Percentiles rank a stretch among this genome's conserved stretches.
Evolutionary conservation across 257 asterid genomes (phyloP).

Genomic region (Schizonepeta tenuifolia): DNA sequence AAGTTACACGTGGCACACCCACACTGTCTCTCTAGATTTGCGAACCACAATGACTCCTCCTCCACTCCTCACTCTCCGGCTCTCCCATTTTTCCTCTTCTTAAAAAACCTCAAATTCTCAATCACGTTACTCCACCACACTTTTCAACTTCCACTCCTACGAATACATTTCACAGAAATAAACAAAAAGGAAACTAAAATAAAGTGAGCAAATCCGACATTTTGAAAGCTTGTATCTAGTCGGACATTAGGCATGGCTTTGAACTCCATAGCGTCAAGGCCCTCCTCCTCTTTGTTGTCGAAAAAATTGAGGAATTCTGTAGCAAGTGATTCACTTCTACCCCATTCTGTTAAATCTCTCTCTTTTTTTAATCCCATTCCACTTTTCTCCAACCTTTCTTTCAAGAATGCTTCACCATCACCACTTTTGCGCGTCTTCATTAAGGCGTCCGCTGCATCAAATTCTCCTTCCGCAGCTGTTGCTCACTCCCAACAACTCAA

Average conservation of each 20-base stretch:
- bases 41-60: slow-evolving; percentile 22
- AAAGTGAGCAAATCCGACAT: not conserved
- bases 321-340: slow-evolving; percentile 25
- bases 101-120: slow-evolving; percentile 26
- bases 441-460: slow-evolving; percentile 56
- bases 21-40: slow-evolving; percentile 30
- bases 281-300: slow-evolving; percentile 33
- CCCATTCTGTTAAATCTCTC: slow-evolving; percentile 35
- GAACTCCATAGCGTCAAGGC: slow-evolving; percentile 44
- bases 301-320: slow-evolving; percentile 33
- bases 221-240: not conserved
- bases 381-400: slow-evolving; percentile 38
- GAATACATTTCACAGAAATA: not conserved
- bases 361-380: slow-evolving; percentile 44
- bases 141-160: not conserved
- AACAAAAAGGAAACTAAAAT: not conserved
- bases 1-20: slow-evolving; percentile 42
- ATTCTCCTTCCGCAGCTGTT: slow-evolving; percentile 56
- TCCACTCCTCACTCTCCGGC: too few relatives aligned
- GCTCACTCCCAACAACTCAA: slow-evolving; percentile 62
- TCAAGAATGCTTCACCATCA: slow-evolving; percentile 33
- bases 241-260: slow-evolving; percentile 40
- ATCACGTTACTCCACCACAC: not conserved
- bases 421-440: slow-evolving; percentile 33
- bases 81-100: slow-evolving; percentile 9